These are phyloP conservation scores for Amaranthus cruentus DNA, from an alignment of 148 eudicot species.

Conservation along the genomic window DNA sequence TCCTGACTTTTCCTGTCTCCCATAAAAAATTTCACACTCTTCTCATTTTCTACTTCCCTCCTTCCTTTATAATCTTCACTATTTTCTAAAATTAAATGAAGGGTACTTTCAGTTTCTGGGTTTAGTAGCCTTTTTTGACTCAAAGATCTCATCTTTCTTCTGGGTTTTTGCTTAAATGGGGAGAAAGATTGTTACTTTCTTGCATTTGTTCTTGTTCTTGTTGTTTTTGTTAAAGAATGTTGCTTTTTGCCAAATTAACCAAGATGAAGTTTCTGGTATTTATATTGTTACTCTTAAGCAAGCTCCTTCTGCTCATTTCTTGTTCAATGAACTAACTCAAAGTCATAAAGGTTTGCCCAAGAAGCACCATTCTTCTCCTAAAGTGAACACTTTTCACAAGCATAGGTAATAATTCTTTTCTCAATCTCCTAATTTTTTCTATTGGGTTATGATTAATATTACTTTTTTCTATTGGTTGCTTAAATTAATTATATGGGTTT, in stretches of 20 bases:
- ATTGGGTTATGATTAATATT: not conserved
- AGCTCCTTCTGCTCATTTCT: slow-evolving; percentile 59
- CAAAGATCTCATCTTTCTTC: not conserved
- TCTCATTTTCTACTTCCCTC: slow-evolving; percentile 8
- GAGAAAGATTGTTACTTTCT: slow-evolving; percentile 5
- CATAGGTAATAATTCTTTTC: slow-evolving; percentile 43
- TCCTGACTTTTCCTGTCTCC: not conserved
- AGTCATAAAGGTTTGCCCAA: slow-evolving; percentile 19
- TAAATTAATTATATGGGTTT: slow-evolving; percentile 5
- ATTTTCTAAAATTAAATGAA: not conserved
- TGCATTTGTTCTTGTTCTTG: slow-evolving; percentile 16
- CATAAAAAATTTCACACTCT: slow-evolving; percentile 14
- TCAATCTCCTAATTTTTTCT: slow-evolving; percentile 4
- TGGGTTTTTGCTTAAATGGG: slow-evolving; percentile 5
- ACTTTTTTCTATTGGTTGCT: not conserved
- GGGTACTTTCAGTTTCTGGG: slow-evolving; percentile 15
- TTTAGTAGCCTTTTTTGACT: not conserved
- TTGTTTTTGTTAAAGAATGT: slow-evolving; percentile 29
- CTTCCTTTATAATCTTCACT: not conserved
- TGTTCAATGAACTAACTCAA: slow-evolving; percentile 31
- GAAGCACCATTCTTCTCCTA: slow-evolving; percentile 32
- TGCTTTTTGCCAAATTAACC: slow-evolving; percentile 34
- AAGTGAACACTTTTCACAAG: slow-evolving; percentile 44
- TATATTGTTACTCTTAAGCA: slow-evolving; percentile 86
- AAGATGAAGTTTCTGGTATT: slow-evolving; percentile 46